phyloP scores from a whole-genome alignment of 1,139 yeast genomes.

The Taphrina sp. region DNA sequence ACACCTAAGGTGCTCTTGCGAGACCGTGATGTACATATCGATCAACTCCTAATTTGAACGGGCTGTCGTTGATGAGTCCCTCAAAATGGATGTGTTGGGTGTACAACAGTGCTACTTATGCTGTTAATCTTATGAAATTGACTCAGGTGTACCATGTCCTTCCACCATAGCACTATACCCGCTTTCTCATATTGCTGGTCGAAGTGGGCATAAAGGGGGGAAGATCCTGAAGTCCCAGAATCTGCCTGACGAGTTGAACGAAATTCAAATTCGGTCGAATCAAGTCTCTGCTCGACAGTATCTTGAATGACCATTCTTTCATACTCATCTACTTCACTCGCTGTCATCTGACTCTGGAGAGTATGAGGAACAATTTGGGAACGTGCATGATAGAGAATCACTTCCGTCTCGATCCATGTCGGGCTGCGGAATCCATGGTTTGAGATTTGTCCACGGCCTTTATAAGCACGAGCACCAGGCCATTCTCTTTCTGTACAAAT shows the following conservation, averaged over 20 bases:
- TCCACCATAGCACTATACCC: conserved; percentile 12
- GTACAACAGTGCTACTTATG: no score
- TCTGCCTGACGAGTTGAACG: background rate
- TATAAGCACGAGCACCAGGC: conserved; percentile 40
- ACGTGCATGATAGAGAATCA: conserved; percentile 23
- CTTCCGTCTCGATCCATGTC: conserved; percentile 34
- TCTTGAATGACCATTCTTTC: background rate
- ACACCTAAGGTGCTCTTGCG: no score
- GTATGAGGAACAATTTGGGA: background rate
- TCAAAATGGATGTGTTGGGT: no score
- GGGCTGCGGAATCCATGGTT: conserved; percentile 39
- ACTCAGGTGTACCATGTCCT: conserved; percentile 13
- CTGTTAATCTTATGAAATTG: conserved; percentile 8
- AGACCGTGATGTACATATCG: no score
- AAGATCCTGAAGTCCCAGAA: background rate
- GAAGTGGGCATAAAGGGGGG: background rate
- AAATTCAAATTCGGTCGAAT: background rate
- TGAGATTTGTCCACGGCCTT: conserved; percentile 40
- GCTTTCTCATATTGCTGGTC: background rate
- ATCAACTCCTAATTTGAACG: no score
- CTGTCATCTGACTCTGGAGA: background rate
- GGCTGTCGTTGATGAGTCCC: no score
- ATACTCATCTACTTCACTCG: background rate
- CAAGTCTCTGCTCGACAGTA: background rate
- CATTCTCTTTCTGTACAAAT: conserved; percentile 38